These are phyloP conservation scores for Solanum medicagineum DNA, from an alignment of 257 asterid species.

Conservation along the genomic window DNA sequence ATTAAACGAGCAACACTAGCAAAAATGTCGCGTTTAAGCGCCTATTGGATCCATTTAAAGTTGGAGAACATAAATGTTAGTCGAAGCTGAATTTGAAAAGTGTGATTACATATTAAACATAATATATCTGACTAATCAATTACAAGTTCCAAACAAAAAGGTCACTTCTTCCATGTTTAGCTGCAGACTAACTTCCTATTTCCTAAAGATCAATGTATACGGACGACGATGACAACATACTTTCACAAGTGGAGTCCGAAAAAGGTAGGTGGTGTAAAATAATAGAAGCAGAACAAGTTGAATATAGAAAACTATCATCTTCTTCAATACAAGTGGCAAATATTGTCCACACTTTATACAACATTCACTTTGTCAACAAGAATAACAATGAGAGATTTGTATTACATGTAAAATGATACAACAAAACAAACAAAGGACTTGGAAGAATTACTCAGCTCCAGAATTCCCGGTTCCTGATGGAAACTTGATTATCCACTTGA, in stretches of 20 bases:
- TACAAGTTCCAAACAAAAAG: neutral
- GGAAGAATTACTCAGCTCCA: slow-evolving; percentile 42
- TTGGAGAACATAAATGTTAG: neutral
- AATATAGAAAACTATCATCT: neutral
- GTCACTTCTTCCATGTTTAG: neutral
- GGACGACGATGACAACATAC: neutral
- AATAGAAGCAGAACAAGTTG: neutral
- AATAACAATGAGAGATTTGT: neutral
- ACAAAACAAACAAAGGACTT: neutral
- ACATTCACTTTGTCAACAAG: neutral
- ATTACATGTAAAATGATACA: neutral
- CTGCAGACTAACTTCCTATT: neutral
- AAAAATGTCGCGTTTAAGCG: too few species aligned
- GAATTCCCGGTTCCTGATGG: slow-evolving; percentile 49
- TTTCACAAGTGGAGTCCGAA: too few species aligned
- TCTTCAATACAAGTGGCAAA: neutral
- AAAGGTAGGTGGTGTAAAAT: neutral
- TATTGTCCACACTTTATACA: neutral
- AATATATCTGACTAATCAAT: neutral
- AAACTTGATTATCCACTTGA: slow-evolving; percentile 19
- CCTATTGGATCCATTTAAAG: too few species aligned
- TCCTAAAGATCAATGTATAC: neutral
- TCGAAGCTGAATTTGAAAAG: too few species aligned
- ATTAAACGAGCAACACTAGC: too few species aligned
- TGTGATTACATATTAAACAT: neutral